phyloP scores from a whole-genome alignment of 2,329 filamentous ascomycete genomes.

The Akanthomyces dipterigenus region DNA sequence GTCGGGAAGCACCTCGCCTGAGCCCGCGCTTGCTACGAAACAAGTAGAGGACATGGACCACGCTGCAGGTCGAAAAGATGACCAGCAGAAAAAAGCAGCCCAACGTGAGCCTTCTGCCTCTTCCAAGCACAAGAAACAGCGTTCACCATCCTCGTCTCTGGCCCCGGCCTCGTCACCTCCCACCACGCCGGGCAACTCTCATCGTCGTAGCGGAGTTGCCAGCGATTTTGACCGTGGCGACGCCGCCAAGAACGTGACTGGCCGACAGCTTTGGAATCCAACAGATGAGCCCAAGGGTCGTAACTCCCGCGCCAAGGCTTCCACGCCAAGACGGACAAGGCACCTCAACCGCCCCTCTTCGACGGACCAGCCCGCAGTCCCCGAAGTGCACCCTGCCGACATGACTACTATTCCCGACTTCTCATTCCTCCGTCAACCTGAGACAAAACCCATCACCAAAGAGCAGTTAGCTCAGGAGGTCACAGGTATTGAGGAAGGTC shows the following conservation, averaged over 20 bases:
- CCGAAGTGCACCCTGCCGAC: background rate
- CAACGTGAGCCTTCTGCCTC: too few relatives aligned
- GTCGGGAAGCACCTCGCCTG: too few relatives aligned
- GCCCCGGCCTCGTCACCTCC: too few relatives aligned
- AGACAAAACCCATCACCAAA: constrained; percentile 64
- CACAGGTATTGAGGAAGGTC: constrained; percentile 72
- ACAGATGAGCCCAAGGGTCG: constrained; percentile 16
- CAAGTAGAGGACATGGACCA: too few relatives aligned
- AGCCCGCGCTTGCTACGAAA: too few relatives aligned
- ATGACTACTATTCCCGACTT: background rate
- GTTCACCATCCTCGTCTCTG: too few relatives aligned
- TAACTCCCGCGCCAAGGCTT: background rate
- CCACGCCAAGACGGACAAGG: background rate
- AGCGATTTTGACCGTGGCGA: constrained; percentile 21
- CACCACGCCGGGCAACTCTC: constrained; percentile 5
- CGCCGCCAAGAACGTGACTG: constrained; percentile 16
- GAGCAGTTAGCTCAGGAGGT: constrained; percentile 77
- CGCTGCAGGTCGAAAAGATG: too few relatives aligned
- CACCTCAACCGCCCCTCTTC: background rate
- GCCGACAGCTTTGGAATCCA: constrained; percentile 24
- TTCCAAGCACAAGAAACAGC: too few relatives aligned
- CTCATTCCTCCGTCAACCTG: constrained; percentile 39
- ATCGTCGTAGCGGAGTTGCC: background rate
- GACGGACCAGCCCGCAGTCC: background rate
- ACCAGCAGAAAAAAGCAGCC: too few relatives aligned